phyloP scores from a whole-genome alignment of 1,139 yeast genomes.

The Yamadazyma sp. region DNA sequence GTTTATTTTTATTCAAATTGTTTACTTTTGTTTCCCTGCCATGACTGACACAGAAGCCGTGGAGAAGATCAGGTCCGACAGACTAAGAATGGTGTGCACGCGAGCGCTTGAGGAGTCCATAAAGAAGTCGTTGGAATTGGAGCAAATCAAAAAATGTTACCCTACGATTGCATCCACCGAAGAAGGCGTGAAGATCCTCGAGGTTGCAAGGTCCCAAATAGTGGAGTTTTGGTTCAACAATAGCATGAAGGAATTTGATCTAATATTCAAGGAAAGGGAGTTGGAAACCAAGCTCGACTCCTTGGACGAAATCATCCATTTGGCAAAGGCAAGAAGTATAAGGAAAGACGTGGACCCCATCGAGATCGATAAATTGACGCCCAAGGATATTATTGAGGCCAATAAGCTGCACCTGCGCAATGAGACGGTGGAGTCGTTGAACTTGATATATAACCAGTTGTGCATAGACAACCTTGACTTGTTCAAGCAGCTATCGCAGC shows the following conservation, averaged over 20 bases:
- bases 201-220: conserved; percentile 62
- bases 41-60: not conserved
- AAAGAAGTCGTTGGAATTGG: conserved; percentile 55
- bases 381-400: conserved; percentile 37
- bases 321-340: conserved; percentile 44
- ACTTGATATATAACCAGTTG: conserved; percentile 39
- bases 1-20: not conserved
- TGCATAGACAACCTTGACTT: conserved; percentile 36
- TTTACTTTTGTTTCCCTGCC: not conserved
- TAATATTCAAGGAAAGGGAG: conserved; percentile 64
- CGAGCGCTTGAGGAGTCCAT: conserved; percentile 71
- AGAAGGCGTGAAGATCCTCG: conserved; percentile 53
- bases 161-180: conserved; percentile 54
- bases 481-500: conserved; percentile 22
- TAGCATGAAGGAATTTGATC: conserved; percentile 62
- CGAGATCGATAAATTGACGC: conserved; percentile 29
- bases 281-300: conserved; percentile 58
- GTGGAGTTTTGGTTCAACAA: conserved; percentile 59
- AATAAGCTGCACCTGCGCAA: conserved; percentile 24
- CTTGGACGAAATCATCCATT: conserved; percentile 62
- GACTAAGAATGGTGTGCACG: conserved; percentile 56
- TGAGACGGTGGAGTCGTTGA: conserved; percentile 28
- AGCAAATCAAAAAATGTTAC: conserved; percentile 64
- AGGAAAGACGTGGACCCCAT: conserved; percentile 8
- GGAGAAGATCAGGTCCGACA: conserved; percentile 49